Conservation (phyloP, 2,329 filamentous ascomycete genomes). For the Cryphonectria nitschkei region DNA sequence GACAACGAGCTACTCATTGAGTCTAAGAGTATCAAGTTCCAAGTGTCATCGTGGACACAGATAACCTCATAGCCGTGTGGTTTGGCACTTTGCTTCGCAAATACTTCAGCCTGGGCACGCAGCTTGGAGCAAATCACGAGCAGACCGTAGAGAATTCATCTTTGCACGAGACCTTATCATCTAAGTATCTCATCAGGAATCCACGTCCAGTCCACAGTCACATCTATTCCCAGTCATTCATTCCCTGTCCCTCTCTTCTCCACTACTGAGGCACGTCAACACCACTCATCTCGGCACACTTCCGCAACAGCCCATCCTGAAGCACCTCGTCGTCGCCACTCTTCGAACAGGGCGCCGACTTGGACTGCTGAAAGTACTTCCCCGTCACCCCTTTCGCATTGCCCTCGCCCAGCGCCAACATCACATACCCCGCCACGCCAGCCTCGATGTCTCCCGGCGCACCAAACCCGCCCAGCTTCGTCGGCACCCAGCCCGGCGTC, state of each 20-base stretch:
- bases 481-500: constrained; percentile 59
- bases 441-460: constrained; percentile 53
- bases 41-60: neutral
- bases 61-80: neutral
- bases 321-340: constrained; percentile 42
- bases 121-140: no score
- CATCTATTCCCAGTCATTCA: no score
- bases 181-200: no score
- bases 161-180: neutral
- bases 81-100: neutral
- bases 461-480: constrained; percentile 54
- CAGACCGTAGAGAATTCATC: no score
- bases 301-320: constrained; percentile 49
- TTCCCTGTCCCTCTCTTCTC: neutral
- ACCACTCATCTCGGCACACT: constrained; percentile 38
- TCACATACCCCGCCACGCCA: constrained; percentile 50
- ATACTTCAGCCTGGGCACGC: no score
- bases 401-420: constrained; percentile 48
- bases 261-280: constrained; percentile 25
- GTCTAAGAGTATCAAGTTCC: no score
- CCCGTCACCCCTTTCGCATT: constrained; percentile 38
- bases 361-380: constrained; percentile 44
- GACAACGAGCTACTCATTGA: neutral
- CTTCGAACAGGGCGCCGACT: constrained; percentile 34
- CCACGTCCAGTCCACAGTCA: no score